A percentile compares a stretch with the other conserved stretches of the same genome.
Conservation (phyloP, 2,329 filamentous ascomycete species). For the Phoma herbarum region DNA sequence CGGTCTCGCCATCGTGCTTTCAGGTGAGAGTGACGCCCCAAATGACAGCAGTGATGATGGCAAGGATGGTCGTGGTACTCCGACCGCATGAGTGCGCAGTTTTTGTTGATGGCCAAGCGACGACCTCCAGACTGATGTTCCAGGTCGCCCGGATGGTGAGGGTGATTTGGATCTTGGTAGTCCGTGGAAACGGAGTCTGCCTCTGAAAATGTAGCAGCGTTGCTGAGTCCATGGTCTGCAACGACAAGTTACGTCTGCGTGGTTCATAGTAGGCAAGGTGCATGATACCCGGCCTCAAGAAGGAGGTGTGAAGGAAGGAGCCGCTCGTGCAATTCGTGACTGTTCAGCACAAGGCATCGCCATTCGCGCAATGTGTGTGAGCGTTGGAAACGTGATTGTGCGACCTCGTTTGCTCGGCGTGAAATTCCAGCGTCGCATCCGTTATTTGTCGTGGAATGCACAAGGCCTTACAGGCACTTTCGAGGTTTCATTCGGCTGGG, state of each 20-base stretch:
- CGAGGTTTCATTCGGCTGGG: too few species aligned
- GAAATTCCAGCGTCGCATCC: neutral
- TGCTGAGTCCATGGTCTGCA: neutral
- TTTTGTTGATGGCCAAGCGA: neutral
- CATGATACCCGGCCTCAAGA: neutral
- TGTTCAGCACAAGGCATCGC: neutral
- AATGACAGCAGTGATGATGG: neutral
- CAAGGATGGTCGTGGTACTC: neutral
- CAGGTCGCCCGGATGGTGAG: neutral
- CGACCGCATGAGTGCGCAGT: neutral
- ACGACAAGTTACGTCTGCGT: too few species aligned
- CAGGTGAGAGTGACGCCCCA: neutral
- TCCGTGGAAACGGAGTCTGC: neutral
- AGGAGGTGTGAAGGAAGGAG: neutral
- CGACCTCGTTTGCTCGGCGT: neutral
- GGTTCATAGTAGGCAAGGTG: neutral
- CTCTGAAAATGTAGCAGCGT: neutral
- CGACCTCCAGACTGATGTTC: neutral
- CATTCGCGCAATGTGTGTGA: neutral
- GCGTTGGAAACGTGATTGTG: neutral
- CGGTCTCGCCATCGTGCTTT: neutral
- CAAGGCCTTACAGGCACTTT: too few species aligned
- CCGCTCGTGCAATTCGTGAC: neutral
- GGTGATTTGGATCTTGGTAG: constrained; percentile 5
- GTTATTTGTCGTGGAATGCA: neutral